A percentile compares a stretch with the other conserved stretches of the same genome.
These are phyloP conservation scores for Lolium multiflorum DNA, from an alignment of 176 grass and related monocot genomes.

Conservation along the genomic window DNA sequence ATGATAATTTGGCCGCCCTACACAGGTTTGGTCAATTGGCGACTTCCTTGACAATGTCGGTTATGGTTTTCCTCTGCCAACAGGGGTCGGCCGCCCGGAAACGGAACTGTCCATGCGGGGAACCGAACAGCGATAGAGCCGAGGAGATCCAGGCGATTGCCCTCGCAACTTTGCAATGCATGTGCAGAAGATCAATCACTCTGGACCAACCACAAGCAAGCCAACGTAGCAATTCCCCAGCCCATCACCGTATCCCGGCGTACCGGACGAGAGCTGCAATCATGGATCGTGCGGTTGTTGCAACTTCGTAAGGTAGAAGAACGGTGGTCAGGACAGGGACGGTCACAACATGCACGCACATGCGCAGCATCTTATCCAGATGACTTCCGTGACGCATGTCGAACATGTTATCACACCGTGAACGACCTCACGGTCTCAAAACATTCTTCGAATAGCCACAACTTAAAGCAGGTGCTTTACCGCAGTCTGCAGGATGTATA, in stretches of 20 bases:
- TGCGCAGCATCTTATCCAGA: not conserved
- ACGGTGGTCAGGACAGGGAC: not conserved
- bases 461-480: not conserved
- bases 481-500: not conserved
- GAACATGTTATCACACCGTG: no score
- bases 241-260: not conserved
- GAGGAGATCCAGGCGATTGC: not conserved
- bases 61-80: no score
- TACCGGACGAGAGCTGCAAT: not conserved
- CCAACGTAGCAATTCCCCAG: not conserved
- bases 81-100: no score
- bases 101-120: no score
- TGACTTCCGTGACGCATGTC: no score
- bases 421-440: no score
- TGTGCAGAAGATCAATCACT: conserved; percentile 17
- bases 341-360: not conserved
- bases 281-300: not conserved
- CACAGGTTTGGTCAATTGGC: no score
- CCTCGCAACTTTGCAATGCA: not conserved
- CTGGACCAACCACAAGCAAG: not conserved
- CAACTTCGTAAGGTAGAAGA: not conserved
- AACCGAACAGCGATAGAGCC: no score
- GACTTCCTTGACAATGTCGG: no score
- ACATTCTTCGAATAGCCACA: not conserved
- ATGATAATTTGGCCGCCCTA: no score